Evolutionary conservation across 345 rosid species (phyloP).

Genomic region (Toxicodendron radicans): DNA sequence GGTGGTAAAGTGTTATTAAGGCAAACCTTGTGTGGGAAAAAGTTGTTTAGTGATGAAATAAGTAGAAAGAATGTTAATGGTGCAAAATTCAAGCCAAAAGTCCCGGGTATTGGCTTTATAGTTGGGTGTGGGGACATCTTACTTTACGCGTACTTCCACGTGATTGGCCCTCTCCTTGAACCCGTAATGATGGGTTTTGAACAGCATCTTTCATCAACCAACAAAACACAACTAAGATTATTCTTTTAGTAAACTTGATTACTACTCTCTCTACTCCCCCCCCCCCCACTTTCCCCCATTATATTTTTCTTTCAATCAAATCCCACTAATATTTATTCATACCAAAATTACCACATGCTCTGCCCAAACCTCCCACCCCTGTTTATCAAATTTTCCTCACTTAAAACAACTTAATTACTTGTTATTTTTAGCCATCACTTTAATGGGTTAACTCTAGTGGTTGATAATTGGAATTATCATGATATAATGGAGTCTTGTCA

Average conservation of each 20-base stretch:
- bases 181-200: constrained; percentile 38
- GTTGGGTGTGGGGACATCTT: constrained; percentile 35
- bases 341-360: too few species aligned
- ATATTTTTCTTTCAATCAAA: background rate
- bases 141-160: constrained; percentile 50
- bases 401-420: too few species aligned
- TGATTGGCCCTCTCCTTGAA: constrained; percentile 38
- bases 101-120: constrained; percentile 44
- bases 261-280: constrained; percentile 21
- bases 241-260: constrained; percentile 39
- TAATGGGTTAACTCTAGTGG: background rate
- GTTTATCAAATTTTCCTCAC: too few species aligned
- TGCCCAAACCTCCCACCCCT: too few species aligned
- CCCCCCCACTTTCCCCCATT: constrained; percentile 7
- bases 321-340: background rate
- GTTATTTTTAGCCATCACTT: background rate
- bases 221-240: constrained; percentile 25
- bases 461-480: background rate
- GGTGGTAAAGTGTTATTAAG: too few species aligned
- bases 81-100: constrained; percentile 47
- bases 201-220: constrained; percentile 32
- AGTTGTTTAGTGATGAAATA: too few species aligned
- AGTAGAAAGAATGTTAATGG: background rate
- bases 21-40: too few species aligned
- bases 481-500: background rate